Evolutionary conservation across 1,284 basidiomycete genomes (phyloP).

Genomic region (Fistulina hepatica): DNA sequence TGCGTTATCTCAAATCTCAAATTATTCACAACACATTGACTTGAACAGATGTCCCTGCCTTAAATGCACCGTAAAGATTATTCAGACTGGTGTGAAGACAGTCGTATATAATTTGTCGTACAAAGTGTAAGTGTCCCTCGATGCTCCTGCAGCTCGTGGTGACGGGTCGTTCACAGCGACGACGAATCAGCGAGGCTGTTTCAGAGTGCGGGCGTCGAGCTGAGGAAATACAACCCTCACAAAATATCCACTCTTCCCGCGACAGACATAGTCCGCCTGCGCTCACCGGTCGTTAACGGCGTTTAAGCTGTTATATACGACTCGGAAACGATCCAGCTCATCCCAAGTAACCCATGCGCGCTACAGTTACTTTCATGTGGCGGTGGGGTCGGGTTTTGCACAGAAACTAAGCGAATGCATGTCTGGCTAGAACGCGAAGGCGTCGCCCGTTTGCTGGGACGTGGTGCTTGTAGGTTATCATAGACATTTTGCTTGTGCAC

Average conservation of each 20-base stretch:
- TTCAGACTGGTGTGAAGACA: slow-evolving; percentile 85
- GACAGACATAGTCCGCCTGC: no score
- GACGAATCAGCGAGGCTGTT: slow-evolving; percentile 72
- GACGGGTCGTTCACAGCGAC: slow-evolving; percentile 39
- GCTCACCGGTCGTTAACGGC: not conserved
- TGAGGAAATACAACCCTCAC: slow-evolving; percentile 52
- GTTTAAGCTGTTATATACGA: not conserved
- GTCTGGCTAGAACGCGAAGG: no score
- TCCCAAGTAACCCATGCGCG: no score
- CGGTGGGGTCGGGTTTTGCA: no score
- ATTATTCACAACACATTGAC: slow-evolving; percentile 1
- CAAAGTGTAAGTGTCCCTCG: slow-evolving; percentile 61
- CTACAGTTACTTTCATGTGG: no score
- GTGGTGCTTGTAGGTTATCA: no score
- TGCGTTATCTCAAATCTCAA: slow-evolving; percentile 23
- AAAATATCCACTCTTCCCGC: slow-evolving; percentile 11
- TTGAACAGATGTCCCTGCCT: slow-evolving; percentile 84
- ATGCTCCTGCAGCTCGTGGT: slow-evolving; percentile 3
- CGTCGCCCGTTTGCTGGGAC: no score
- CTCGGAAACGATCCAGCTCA: no score
- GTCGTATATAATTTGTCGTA: slow-evolving; percentile 96
- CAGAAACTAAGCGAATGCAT: no score
- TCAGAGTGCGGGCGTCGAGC: slow-evolving; percentile 64
- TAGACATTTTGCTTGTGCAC: no score
- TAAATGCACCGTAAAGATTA: slow-evolving; percentile 93